Evolutionary conservation across 208 protist genomes (phyloP), one percentile per base, ranked within the genome.

Genomic region (Acanthamoeba lenticulata): DNA sequence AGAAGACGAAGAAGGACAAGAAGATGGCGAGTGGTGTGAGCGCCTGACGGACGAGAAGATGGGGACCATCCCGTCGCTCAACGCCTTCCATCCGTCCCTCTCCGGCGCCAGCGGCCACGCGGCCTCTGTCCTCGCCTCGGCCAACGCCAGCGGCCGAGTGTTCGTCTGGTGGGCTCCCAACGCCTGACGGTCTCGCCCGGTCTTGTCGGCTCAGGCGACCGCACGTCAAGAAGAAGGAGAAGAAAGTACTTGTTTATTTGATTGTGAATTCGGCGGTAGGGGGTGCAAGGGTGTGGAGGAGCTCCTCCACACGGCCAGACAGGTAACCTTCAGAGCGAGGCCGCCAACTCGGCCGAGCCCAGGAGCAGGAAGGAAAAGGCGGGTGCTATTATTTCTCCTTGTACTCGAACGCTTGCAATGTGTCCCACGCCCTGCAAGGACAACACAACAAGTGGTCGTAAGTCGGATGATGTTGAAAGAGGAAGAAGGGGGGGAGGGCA

Each of bases 331-430:
- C n/a, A n/a, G n/a, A n/a, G n/a, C n/a, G n/a, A n/a, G n/a, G n/a
- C n/a, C n/a, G n/a, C n/a, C n/a, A n/a, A n/a, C n/a, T n/a, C n/a
- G n/a, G n/a, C n/a, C n/a, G n/a, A n/a, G n/a, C n/a, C n/a, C n/a
- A n/a, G n/a, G n/a, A n/a, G n/a, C n/a, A n/a, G n/a, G n/a, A n/a
- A n/a, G n/a, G n/a, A n/a, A n/a, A n/a, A n/a, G n/a, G n/a, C n/a
- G n/a, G n/a, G n/a, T n/a, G n/a, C n/a, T n/a, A n/a, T 72, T 29
- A 72, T 72, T 72, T 72, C 9, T 72, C 62, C 34, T 72, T 72
- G 34, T 72, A 72, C 34, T 72, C 62, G 9, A 72, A 72, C 3
- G 32, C 62, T 29, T 72, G 62, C 27, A 72, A 29, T 38, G 62
- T 72, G 32, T 72, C 62, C 62, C 62, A 72, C 19, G n/a, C 62